Base-by-base conservation (phyloP, 2,329 filamentous ascomycete genomes). In the Samsoniella hepiali region DNA sequence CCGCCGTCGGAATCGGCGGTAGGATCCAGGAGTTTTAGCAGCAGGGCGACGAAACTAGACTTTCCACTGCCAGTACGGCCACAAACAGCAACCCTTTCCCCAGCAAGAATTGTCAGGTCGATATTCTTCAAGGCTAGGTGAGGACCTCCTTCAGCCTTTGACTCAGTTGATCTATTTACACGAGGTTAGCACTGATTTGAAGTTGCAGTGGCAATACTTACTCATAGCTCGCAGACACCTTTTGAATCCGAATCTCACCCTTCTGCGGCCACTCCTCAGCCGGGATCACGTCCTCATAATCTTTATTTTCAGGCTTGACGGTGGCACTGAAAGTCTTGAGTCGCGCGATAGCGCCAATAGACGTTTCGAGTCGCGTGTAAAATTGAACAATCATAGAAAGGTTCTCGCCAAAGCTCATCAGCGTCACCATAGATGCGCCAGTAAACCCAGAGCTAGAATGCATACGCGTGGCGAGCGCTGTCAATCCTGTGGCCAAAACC, bases 401-500 rank as follows among this genome's bases (percentile, higher is more conserved):
- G 0, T 47, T 54, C 7, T 72, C 68, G 29, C 76, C 72, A 58
- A 79, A 74, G 3, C 59, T 65, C 71, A 79, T 76, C 6, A 79
- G 67, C 6, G 72, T 71, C 22, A 79, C 68, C 29, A 79, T 64
- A 17, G 71, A 71, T 9, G 74, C 75, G 29, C 76, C 77, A 0
- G 75, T 73, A 50, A 77, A 73, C 1, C 71, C 75, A 1, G 72
- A 68, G 53, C 69, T 73, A 4, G 72, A 67, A 5, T 69, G 69
- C 22, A 77, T 65, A 63, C 75, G 72, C 0, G 82, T 81, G 0
- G 81, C 77, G 3, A 85, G 71, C 4, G 66, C 56, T 17, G 84
- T 77, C 0, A 85, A 69, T 2, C 79, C 65, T 2, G 80, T 71
- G 1, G 81, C 81, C 38, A 86, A 71, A 3, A 73, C 72, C 0